A percentile compares a stretch with the other conserved stretches of the same genome.
Evolutionary conservation across 2,329 filamentous ascomycete genomes (phyloP).

Genomic region (Delphinella strobiligena): DNA sequence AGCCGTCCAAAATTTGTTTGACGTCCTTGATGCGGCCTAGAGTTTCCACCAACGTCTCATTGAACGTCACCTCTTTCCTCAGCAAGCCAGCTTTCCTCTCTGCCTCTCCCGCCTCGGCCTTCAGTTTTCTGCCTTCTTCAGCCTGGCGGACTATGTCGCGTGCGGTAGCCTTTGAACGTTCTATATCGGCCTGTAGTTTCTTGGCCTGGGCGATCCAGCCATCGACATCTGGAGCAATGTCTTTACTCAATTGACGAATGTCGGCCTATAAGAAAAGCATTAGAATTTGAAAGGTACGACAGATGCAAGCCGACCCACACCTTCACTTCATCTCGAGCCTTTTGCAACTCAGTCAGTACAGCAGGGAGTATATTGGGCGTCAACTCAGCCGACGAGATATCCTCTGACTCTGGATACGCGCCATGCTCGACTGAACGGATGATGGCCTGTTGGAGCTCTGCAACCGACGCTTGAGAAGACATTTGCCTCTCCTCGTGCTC

Average conservation of each 20-base stretch:
- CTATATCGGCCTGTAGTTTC: slow-evolving; percentile 73
- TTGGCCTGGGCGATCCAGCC: slow-evolving; percentile 79
- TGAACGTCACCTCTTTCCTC: slow-evolving; percentile 48
- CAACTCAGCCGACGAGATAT: slow-evolving; percentile 41
- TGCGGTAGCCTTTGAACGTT: slow-evolving; percentile 65
- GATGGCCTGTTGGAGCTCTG: slow-evolving; percentile 31
- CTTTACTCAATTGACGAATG: slow-evolving; percentile 63
- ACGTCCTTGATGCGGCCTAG: slow-evolving; percentile 40
- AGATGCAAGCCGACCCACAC: slow-evolving; percentile 24
- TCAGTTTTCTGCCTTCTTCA: slow-evolving; percentile 52
- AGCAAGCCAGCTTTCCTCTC: slow-evolving; percentile 43
- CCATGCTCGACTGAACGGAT: slow-evolving; percentile 51
- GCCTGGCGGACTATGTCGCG: slow-evolving; percentile 70
- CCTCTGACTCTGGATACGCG: slow-evolving; percentile 44
- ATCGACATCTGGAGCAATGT: slow-evolving; percentile 67
- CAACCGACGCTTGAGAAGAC: not conserved
- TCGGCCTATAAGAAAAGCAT: slow-evolving; percentile 41
- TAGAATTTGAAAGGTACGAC: not conserved
- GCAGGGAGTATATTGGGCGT: slow-evolving; percentile 32
- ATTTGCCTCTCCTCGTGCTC: not conserved
- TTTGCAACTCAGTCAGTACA: slow-evolving; percentile 38
- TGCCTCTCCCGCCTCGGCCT: slow-evolving; percentile 52
- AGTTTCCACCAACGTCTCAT: slow-evolving; percentile 37
- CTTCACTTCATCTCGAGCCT: slow-evolving; percentile 42
- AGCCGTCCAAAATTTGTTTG: slow-evolving; percentile 34